These are phyloP conservation scores for Saccharomycopsis babjevae DNA, from an alignment of 805 yeast species.

Conservation along the genomic window DNA sequence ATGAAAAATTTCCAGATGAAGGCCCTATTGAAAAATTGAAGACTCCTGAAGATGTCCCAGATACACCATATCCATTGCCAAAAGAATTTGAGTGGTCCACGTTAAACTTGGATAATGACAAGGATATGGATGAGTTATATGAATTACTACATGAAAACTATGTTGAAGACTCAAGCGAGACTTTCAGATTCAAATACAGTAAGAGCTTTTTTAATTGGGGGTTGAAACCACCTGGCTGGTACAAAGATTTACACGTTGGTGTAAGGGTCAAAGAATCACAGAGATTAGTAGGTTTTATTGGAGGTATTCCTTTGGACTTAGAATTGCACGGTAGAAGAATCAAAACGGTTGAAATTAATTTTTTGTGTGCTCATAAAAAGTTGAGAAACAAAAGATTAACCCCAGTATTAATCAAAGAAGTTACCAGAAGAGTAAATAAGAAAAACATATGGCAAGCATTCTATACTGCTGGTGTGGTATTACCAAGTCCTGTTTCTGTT, in stretches of 20 bases:
- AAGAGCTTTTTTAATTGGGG: slow-evolving; percentile 87
- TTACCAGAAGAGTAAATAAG: slow-evolving; percentile 84
- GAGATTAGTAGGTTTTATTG: slow-evolving; percentile 82
- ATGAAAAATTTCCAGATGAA: slow-evolving; percentile 44
- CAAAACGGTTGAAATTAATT: slow-evolving; percentile 80
- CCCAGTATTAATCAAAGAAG: slow-evolving; percentile 87
- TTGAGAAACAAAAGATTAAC: slow-evolving; percentile 88
- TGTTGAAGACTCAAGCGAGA: slow-evolving; percentile 88
- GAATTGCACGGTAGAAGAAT: slow-evolving; percentile 45
- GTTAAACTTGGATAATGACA: slow-evolving; percentile 46
- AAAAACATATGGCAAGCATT: slow-evolving; percentile 90
- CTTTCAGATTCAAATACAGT: slow-evolving; percentile 84
- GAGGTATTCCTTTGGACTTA: slow-evolving; percentile 75
- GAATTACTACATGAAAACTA: slow-evolving; percentile 77
- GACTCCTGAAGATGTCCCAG: slow-evolving; percentile 63
- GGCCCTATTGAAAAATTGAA: slow-evolving; percentile 72
- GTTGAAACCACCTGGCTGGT: slow-evolving; percentile 87
- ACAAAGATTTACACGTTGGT: slow-evolving; percentile 82
- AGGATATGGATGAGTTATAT: slow-evolving; percentile 67
- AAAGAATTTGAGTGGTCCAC: slow-evolving; percentile 85
- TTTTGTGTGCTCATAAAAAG: slow-evolving; percentile 89
- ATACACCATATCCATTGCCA: slow-evolving; percentile 58
- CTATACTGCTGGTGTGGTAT: slow-evolving; percentile 82
- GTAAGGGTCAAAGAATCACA: slow-evolving; percentile 73
- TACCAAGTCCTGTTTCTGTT: slow-evolving; percentile 87